Conservation (phyloP, 495 filamentous ascomycete species). For the Trichoderma reesei region DNA sequence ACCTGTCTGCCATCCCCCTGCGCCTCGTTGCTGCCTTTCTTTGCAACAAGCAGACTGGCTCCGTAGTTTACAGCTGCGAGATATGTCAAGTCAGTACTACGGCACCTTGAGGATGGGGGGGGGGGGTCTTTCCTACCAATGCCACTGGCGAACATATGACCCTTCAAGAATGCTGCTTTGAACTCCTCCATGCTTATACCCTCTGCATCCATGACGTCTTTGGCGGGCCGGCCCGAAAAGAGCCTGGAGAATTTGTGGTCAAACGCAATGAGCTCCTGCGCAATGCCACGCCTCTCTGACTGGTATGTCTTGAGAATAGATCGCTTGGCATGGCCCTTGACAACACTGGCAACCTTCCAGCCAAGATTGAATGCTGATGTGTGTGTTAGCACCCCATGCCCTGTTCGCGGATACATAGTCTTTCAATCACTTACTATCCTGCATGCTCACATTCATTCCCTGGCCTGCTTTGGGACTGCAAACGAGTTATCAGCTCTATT, state of each 20-base stretch:
- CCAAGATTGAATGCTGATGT: constrained; percentile 52
- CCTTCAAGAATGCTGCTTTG: constrained; percentile 30
- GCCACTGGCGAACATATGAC: constrained; percentile 18
- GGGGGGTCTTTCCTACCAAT: not conserved
- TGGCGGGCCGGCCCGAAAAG: constrained; percentile 35
- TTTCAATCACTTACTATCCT: constrained; percentile 32
- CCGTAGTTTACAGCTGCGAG: constrained; percentile 23
- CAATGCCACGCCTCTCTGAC: constrained; percentile 48
- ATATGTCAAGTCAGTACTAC: no score
- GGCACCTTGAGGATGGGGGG: not conserved
- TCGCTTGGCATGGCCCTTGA: constrained; percentile 44
- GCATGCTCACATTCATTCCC: constrained; percentile 69
- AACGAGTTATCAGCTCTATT: constrained; percentile 24
- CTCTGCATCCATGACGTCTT: constrained; percentile 33
- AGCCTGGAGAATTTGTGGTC: constrained; percentile 48
- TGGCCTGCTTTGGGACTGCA: constrained; percentile 48
- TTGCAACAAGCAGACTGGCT: constrained; percentile 21
- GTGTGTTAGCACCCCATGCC: no score
- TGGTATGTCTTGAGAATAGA: constrained; percentile 53
- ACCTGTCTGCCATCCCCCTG: not conserved
- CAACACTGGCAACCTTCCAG: constrained; percentile 60
- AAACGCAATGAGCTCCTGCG: constrained; percentile 55
- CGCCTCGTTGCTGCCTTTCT: constrained; percentile 12
- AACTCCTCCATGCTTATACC: constrained; percentile 38
- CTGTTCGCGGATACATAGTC: no score